These are phyloP conservation scores for Acanthamoeba lenticulata DNA, from an alignment of 208 protist genomes.

Conservation along the genomic window DNA sequence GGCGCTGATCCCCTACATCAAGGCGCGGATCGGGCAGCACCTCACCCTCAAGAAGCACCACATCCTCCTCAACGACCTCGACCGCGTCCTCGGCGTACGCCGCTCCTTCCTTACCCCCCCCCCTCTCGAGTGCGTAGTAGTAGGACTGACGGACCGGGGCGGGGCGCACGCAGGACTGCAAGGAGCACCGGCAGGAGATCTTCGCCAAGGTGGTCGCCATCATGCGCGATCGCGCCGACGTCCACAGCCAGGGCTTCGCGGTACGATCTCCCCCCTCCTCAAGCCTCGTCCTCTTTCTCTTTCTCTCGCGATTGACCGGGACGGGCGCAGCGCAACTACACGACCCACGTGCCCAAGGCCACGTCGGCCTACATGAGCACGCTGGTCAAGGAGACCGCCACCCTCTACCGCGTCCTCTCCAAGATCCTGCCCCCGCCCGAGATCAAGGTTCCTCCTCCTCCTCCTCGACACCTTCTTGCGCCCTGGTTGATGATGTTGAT, in stretches of 20 bases:
- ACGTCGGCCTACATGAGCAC: not conserved
- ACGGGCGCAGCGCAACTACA: not conserved
- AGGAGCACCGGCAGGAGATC: slow-evolving; percentile 74
- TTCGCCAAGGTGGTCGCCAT: slow-evolving; percentile 78
- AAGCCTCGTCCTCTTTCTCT: not conserved
- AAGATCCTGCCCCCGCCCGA: slow-evolving; percentile 15
- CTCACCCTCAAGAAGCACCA: slow-evolving; percentile 54
- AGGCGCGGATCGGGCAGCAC: slow-evolving; percentile 26
- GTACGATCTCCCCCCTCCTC: not conserved
- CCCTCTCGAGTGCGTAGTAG: no score
- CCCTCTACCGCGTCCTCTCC: slow-evolving; percentile 27
- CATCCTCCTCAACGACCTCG: slow-evolving; percentile 71
- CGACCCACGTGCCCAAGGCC: not conserved
- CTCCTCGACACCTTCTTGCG: no score
- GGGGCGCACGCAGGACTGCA: slow-evolving; percentile 78
- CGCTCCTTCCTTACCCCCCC: not conserved
- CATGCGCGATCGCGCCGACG: slow-evolving; percentile 72
- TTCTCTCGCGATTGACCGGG: not conserved
- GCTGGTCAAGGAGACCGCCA: slow-evolving; percentile 47
- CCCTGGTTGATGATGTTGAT: no score
- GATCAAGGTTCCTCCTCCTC: not conserved
- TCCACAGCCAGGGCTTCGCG: not conserved
- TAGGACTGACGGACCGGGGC: no score
- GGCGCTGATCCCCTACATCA: slow-evolving; percentile 42
- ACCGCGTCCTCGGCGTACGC: slow-evolving; percentile 52